Evolutionary conservation across 768 basidiomycete species (phyloP), one percentile per base, ranked within the genome.

Genomic region (Trametes sanguinea): DNA sequence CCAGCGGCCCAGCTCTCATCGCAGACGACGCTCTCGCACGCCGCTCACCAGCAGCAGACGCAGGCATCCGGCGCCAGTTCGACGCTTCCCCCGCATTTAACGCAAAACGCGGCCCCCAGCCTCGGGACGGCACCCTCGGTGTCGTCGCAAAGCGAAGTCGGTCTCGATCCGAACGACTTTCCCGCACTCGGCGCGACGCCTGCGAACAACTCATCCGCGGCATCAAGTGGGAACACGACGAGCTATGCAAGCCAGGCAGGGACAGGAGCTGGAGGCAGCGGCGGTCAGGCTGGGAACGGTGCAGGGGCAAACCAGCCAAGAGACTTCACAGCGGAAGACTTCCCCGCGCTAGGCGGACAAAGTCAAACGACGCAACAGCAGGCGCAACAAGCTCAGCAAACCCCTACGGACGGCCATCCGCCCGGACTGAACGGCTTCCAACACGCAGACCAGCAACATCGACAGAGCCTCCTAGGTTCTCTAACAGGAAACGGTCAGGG

Each of bases 201-300:
- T 13, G 81, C 78, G 39, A 71, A 66, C 77, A 65, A 76, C 57
- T 62, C 80, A 66, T 78, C 78, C 62, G 78, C 71, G 7, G 66
- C 76, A 22, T 61, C 74, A 16, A 75, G 68, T 35, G 77, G 73
- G 39, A 74, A 74, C 45, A 71, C 83, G 63, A 86, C 90, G 48
- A 92, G 90, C 69, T 94, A 93, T 75, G 92, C 92, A 48, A 89
- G 81, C 60, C 92, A 93, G 72, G 91, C 89, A 14, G 90, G 89
- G 39, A 86, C 84, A 29, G 85, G 81, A n/a, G 78, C 67, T 61
- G 72, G 76, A 37, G 63, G 56, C 16, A 69, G 65, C 9, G 67
- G 74, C 57, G 70, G 67, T 48, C 72, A 72, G 61, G 70, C 71
- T 48, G 75, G 73, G 35, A 72, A 75, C 57, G 77, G 76, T 51